These are phyloP conservation scores for Barnettozyma vustinii DNA, from an alignment of 805 yeast genomes.

Conservation along the genomic window DNA sequence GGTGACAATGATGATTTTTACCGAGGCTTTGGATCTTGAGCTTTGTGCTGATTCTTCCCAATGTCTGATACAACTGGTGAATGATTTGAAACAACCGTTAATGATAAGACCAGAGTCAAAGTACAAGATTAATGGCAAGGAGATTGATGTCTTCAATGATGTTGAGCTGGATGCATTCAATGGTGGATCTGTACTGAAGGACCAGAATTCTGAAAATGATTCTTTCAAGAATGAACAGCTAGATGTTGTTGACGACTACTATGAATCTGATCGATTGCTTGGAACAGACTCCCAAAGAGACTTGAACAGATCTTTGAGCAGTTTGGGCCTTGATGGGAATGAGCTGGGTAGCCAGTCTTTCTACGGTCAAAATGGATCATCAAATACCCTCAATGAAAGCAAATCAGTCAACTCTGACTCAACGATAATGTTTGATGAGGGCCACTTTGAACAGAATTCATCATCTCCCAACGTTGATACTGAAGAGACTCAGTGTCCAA, in stretches of 20 bases:
- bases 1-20: conserved; percentile 40
- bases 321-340: not conserved
- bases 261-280: conserved; percentile 23
- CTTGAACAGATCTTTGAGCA: not conserved
- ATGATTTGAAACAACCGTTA: conserved; percentile 69
- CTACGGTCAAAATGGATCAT: not conserved
- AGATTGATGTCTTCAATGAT: conserved; percentile 36
- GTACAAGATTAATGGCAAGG: conserved; percentile 35
- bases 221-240: conserved; percentile 9
- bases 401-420: conserved; percentile 16
- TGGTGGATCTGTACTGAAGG: not conserved
- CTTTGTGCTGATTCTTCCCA: conserved; percentile 84
- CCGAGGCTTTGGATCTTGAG: conserved; percentile 45
- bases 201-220: not conserved
- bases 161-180: conserved; percentile 31
- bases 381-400: conserved; percentile 15
- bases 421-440: conserved; percentile 20
- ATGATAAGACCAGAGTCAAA: conserved; percentile 54
- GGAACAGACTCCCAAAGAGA: conserved; percentile 6
- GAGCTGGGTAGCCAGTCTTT: not conserved
- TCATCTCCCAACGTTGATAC: not conserved
- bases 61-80: conserved; percentile 58
- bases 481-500: conserved; percentile 7
- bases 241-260: conserved; percentile 23
- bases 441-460: conserved; percentile 17